A percentile compares a stretch with the other conserved stretches of the same genome.
Conservation (phyloP, 345 rosid genomes). For the Brassica nigra region DNA sequence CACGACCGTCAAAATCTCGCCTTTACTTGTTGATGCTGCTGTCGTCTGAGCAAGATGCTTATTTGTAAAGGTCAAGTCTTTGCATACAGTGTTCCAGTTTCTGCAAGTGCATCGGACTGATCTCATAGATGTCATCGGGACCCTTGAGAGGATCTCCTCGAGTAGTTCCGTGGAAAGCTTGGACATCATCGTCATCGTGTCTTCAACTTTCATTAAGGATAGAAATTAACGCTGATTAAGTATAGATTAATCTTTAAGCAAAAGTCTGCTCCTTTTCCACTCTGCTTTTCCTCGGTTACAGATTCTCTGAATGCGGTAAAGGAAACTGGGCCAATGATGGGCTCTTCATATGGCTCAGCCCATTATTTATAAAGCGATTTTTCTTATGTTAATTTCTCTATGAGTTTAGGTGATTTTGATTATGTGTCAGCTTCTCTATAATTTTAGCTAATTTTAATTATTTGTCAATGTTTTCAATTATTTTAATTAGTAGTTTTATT, state of each 20-base stretch:
- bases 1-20: constrained; percentile 5
- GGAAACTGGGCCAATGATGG: not conserved
- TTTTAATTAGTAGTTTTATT: too few species aligned
- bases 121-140: constrained; percentile 6
- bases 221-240: not conserved
- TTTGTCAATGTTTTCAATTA: too few species aligned
- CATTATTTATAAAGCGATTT: not conserved
- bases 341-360: not conserved
- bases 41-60: constrained; percentile 1
- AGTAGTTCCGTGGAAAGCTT: not conserved
- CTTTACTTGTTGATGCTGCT: not conserved
- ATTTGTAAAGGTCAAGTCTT: not conserved
- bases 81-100: constrained; percentile 12
- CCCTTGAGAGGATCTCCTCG: not conserved
- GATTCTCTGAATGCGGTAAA: not conserved
- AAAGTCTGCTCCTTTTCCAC: not conserved
- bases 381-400: too few species aligned
- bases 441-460: too few species aligned
- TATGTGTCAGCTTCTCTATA: too few species aligned
- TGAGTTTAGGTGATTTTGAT: too few species aligned
- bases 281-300: not conserved
- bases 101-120: constrained; percentile 5
- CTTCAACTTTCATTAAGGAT: not conserved
- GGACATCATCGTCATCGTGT: not conserved
- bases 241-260: not conserved